These are phyloP conservation scores for Teratosphaeria gauchensis DNA, from an alignment of 2,329 filamentous ascomycete genomes.

Conservation along the genomic window DNA sequence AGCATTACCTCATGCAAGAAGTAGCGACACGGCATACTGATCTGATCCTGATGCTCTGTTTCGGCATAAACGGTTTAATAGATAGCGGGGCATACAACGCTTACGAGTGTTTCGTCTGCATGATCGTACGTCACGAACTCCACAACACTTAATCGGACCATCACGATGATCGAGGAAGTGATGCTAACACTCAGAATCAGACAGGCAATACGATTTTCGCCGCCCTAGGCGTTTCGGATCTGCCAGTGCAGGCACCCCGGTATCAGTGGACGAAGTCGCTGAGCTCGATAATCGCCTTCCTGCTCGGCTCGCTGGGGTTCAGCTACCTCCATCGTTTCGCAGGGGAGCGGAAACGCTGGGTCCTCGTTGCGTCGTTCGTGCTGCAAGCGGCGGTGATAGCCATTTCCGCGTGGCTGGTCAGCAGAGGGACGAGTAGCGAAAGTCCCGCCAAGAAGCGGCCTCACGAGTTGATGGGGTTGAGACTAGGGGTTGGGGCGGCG, in stretches of 20 bases:
- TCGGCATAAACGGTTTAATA: conserved; percentile 63
- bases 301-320: conserved; percentile 60
- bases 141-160: background rate
- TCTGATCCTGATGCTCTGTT: conserved; percentile 57
- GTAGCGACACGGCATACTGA: conserved; percentile 43
- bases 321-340: conserved; percentile 55
- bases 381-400: conserved; percentile 31
- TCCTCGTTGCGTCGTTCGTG: conserved; percentile 40
- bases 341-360: conserved; percentile 52
- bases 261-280: conserved; percentile 57
- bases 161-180: background rate
- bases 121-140: conserved; percentile 46
- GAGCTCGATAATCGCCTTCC: conserved; percentile 58
- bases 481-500: no score
- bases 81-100: conserved; percentile 66
- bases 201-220: conserved; percentile 63
- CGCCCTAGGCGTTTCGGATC: conserved; percentile 50
- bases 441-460: conserved; percentile 5
- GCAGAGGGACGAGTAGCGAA: conserved; percentile 9
- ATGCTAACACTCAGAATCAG: background rate
- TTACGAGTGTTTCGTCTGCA: conserved; percentile 69
- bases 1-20: conserved; percentile 5
- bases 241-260: conserved; percentile 28
- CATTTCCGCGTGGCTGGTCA: conserved; percentile 29
- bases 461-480: background rate